These are phyloP conservation scores for Guyanaporus albipodus DNA, from an alignment of 768 basidiomycete genomes.

Conservation along the genomic window DNA sequence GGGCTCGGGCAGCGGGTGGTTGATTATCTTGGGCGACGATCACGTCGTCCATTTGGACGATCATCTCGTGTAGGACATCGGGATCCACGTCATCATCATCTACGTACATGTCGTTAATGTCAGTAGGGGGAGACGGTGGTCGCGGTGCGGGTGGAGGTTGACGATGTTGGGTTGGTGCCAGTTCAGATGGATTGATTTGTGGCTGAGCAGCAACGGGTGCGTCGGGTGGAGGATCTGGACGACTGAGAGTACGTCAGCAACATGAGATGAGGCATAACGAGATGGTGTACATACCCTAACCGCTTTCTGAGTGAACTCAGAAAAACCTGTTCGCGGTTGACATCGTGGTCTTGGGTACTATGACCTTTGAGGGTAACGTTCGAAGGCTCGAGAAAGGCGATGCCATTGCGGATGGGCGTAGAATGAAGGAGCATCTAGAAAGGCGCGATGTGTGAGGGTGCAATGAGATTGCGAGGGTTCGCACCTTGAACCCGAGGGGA, in stretches of 20 bases:
- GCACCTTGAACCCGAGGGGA: slow-evolving; percentile 78
- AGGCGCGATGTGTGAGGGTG: neutral
- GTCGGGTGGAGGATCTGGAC: slow-evolving; percentile 24
- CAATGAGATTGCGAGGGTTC: neutral
- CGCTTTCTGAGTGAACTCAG: slow-evolving; percentile 54
- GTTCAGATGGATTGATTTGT: slow-evolving; percentile 9
- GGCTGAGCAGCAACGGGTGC: slow-evolving; percentile 8
- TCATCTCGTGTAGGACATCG: slow-evolving; percentile 25
- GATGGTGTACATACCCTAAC: slow-evolving; percentile 54
- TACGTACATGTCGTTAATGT: slow-evolving; percentile 21
- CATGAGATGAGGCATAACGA: neutral
- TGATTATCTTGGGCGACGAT: slow-evolving; percentile 3
- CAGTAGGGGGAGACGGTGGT: slow-evolving; percentile 11
- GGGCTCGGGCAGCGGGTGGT: neutral
- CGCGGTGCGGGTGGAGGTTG: slow-evolving; percentile 7
- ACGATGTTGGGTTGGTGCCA: slow-evolving; percentile 14
- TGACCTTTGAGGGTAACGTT: slow-evolving; percentile 60
- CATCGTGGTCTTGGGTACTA: slow-evolving; percentile 62
- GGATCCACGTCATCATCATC: slow-evolving; percentile 31
- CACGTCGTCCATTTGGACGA: slow-evolving; percentile 15
- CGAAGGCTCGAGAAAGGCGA: slow-evolving; percentile 72
- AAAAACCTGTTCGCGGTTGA: slow-evolving; percentile 54
- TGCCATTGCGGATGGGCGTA: slow-evolving; percentile 62
- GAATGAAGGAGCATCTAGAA: slow-evolving; percentile 66
- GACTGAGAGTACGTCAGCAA: slow-evolving; percentile 10